phyloP scores from a whole-genome alignment of 495 filamentous ascomycete species.

The Glonium stellatum region DNA sequence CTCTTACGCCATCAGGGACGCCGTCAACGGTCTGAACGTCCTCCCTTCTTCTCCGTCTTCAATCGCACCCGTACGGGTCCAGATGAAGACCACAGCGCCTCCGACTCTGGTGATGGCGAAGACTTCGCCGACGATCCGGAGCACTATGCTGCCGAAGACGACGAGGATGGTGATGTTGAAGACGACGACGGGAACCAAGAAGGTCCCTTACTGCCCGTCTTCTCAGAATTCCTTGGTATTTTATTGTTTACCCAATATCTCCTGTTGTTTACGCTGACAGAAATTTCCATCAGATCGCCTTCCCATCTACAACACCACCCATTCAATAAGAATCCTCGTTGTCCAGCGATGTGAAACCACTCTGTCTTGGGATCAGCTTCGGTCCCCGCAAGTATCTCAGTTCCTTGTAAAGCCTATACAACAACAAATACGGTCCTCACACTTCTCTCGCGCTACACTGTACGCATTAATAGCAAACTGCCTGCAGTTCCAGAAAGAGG shows the following conservation, averaged over 20 bases:
- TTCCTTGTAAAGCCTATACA: conserved; percentile 90
- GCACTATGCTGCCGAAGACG: conserved; percentile 12
- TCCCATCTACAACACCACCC: conserved; percentile 83
- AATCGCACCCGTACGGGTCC: conserved; percentile 9
- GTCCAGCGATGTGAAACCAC: conserved; percentile 80
- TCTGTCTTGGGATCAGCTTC: conserved; percentile 88
- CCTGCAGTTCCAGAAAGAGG: conserved; percentile 85
- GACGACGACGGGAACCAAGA: conserved; percentile 7
- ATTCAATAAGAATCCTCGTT: conserved; percentile 77
- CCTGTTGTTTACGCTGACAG: conserved; percentile 21
- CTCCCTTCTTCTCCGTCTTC: conserved; percentile 22
- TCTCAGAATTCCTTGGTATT: conserved; percentile 27
- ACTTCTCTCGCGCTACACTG: conserved; percentile 77
- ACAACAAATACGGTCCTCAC: conserved; percentile 68
- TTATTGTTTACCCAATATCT: not conserved
- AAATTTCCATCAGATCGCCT: conserved; percentile 49
- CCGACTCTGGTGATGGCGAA: conserved; percentile 4
- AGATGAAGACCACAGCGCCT: not conserved
- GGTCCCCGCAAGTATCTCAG: conserved; percentile 89
- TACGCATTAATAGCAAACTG: conserved; percentile 91
- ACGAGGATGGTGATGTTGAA: conserved; percentile 10
- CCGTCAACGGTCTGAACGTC: conserved; percentile 16
- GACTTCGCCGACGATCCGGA: conserved; percentile 8
- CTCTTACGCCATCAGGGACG: conserved; percentile 15
- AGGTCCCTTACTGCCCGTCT: conserved; percentile 26